These are phyloP conservation scores for Neofusicoccum kwambonambiense DNA, from an alignment of 2,329 filamentous ascomycete species.

Conservation along the genomic window DNA sequence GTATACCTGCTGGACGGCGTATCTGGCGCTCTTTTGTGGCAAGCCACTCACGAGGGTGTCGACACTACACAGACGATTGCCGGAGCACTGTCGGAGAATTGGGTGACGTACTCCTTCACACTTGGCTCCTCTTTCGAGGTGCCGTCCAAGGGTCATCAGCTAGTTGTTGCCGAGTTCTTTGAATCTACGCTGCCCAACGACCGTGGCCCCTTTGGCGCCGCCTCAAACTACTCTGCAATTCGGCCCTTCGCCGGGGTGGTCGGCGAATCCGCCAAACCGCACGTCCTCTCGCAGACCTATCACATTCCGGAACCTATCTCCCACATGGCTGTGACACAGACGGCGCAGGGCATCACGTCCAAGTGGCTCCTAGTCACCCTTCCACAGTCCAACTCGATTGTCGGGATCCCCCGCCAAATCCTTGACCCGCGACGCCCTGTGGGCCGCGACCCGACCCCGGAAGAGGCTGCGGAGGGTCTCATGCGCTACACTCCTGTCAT, in stretches of 20 bases:
- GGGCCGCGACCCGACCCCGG: slow-evolving; percentile 75
- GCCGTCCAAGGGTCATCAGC: slow-evolving; percentile 75
- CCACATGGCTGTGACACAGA: slow-evolving; percentile 80
- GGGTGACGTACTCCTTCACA: slow-evolving; percentile 82
- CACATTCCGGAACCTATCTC: slow-evolving; percentile 77
- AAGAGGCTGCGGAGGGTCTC: slow-evolving; percentile 81
- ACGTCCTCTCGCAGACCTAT: slow-evolving; percentile 77
- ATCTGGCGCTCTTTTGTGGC: slow-evolving; percentile 76
- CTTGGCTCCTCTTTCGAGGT: slow-evolving; percentile 52
- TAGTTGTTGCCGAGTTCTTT: slow-evolving; percentile 84
- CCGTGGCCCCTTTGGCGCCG: slow-evolving; percentile 71
- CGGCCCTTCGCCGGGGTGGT: slow-evolving; percentile 58
- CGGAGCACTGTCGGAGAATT: slow-evolving; percentile 86
- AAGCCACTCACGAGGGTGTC: slow-evolving; percentile 68
- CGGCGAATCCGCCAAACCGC: slow-evolving; percentile 62
- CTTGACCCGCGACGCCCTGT: slow-evolving; percentile 86
- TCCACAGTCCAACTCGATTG: slow-evolving; percentile 68
- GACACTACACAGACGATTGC: slow-evolving; percentile 72
- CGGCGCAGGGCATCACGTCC: slow-evolving; percentile 85
- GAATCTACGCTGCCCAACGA: slow-evolving; percentile 83
- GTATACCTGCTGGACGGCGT: slow-evolving; percentile 83
- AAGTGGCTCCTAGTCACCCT: slow-evolving; percentile 79
- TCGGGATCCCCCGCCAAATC: slow-evolving; percentile 74
- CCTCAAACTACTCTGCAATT: slow-evolving; percentile 75
- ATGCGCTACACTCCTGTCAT: slow-evolving; percentile 72